A percentile compares a stretch with the other conserved stretches of the same genome.
These are phyloP conservation scores for Parietaria judaica DNA, from an alignment of 306 rosid species.

Conservation along the genomic window DNA sequence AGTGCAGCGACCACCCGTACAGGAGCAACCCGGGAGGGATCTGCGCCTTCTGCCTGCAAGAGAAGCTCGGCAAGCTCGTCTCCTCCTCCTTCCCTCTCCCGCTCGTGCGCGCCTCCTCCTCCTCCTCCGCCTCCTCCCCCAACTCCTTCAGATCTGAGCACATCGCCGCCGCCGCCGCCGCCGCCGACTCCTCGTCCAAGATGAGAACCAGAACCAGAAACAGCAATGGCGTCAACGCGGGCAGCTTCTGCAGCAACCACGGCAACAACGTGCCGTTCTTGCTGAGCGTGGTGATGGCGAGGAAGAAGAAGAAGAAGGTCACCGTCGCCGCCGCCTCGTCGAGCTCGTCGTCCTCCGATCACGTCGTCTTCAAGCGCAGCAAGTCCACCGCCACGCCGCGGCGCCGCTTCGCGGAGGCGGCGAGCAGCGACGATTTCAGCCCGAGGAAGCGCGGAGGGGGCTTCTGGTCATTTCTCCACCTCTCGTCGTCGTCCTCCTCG, in stretches of 20 bases:
- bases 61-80: conserved; percentile 84
- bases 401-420: conserved; percentile 22
- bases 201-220: not conserved
- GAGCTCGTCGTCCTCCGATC: conserved; percentile 16
- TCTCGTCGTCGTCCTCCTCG: conserved; percentile 32
- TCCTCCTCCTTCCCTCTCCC: conserved; percentile 79
- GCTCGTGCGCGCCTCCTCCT: conserved; percentile 47
- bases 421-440: conserved; percentile 27
- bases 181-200: not conserved
- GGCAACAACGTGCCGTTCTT: conserved; percentile 36
- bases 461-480: conserved; percentile 81
- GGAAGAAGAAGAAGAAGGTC: conserved; percentile 50
- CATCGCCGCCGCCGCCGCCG: conserved; percentile 2
- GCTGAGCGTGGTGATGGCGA: conserved; percentile 55
- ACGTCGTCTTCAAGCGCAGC: conserved; percentile 61
- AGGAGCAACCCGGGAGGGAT: conserved; percentile 89
- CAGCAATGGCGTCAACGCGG: not conserved
- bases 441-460: conserved; percentile 59
- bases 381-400: conserved; percentile 69
- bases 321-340: not conserved
- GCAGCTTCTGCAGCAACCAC: conserved; percentile 2
- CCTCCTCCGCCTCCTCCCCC: conserved; percentile 60
- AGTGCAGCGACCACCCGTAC: conserved; percentile 73
- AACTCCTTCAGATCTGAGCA: conserved; percentile 57
- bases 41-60: conserved; percentile 92